Conservation (phyloP, 176 grass and related monocot species). For the Oryza coarctata region DNA sequence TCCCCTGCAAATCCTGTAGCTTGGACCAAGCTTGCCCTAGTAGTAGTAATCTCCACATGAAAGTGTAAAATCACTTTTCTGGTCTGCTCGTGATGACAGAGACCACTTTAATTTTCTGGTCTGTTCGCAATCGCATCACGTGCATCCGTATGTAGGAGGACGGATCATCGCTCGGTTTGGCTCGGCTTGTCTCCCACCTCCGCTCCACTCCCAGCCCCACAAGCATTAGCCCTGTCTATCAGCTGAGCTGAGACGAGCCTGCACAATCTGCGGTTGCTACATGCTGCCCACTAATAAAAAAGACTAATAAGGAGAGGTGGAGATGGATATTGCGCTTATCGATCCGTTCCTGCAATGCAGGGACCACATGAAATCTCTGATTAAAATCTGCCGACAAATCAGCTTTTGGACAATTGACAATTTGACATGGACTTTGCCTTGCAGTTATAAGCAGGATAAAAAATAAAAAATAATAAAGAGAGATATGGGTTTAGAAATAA, state of each 20-base stretch:
- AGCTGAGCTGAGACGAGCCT: neutral
- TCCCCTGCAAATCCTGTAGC: no score
- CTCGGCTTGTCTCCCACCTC: slow-evolving; percentile 15
- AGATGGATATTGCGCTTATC: neutral
- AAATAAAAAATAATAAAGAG: no score
- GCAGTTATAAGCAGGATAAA: neutral
- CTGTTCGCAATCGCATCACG: neutral
- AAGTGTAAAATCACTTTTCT: no score
- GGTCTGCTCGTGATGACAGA: neutral
- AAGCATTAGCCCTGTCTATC: slow-evolving; percentile 25
- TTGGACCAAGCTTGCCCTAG: no score
- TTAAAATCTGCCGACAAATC: neutral
- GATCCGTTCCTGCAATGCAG: neutral
- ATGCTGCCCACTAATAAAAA: neutral
- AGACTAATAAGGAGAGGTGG: neutral
- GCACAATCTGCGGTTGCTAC: neutral
- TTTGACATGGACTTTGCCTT: neutral
- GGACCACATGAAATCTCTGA: neutral
- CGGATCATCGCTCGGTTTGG: neutral
- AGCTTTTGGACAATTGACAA: neutral
- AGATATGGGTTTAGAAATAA: no score
- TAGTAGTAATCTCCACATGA: neutral
- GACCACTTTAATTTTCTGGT: neutral
- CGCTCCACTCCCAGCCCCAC: neutral
- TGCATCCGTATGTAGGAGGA: neutral